Evolutionary conservation across 768 basidiomycete genomes (phyloP).

Genomic region (Flagelloscypha sp.): DNA sequence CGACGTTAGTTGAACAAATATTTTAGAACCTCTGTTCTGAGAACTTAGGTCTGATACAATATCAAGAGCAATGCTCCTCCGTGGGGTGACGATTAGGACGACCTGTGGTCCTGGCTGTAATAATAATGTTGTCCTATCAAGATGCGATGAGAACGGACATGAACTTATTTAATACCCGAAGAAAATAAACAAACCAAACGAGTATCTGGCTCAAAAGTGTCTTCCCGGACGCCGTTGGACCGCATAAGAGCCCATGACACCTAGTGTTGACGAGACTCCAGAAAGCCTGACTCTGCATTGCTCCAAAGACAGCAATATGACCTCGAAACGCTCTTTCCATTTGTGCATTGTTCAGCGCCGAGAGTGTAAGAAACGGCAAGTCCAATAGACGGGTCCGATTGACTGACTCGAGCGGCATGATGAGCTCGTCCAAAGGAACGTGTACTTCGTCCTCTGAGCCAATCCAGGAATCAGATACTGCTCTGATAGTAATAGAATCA

Average conservation of each 20-base stretch:
- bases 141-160: slow-evolving; percentile 1
- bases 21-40: slow-evolving; percentile 26
- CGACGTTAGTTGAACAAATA: slow-evolving; percentile 31
- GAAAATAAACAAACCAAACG: slow-evolving; percentile 51
- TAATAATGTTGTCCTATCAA: slow-evolving; percentile 9
- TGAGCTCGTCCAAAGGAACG: slow-evolving; percentile 56
- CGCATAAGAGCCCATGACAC: slow-evolving; percentile 63
- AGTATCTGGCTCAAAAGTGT: slow-evolving; percentile 62
- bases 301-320: slow-evolving; percentile 56
- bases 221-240: slow-evolving; percentile 78
- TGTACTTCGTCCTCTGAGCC: slow-evolving; percentile 73
- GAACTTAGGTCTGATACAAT: slow-evolving; percentile 43
- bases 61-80: slow-evolving; percentile 47
- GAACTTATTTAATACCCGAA: background rate
- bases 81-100: slow-evolving; percentile 56
- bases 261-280: slow-evolving; percentile 72
- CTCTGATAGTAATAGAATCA: slow-evolving; percentile 62
- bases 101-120: slow-evolving; percentile 57
- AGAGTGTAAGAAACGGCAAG: slow-evolving; percentile 64
- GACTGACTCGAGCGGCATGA: slow-evolving; percentile 62
- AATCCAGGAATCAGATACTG: slow-evolving; percentile 88
- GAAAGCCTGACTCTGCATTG: slow-evolving; percentile 82
- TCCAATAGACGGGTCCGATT: slow-evolving; percentile 58
- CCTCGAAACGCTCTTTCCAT: slow-evolving; percentile 39
- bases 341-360: slow-evolving; percentile 37